Evolutionary conservation across 441 rosid genomes (phyloP).

Genomic region (Monsonia emarginata): DNA sequence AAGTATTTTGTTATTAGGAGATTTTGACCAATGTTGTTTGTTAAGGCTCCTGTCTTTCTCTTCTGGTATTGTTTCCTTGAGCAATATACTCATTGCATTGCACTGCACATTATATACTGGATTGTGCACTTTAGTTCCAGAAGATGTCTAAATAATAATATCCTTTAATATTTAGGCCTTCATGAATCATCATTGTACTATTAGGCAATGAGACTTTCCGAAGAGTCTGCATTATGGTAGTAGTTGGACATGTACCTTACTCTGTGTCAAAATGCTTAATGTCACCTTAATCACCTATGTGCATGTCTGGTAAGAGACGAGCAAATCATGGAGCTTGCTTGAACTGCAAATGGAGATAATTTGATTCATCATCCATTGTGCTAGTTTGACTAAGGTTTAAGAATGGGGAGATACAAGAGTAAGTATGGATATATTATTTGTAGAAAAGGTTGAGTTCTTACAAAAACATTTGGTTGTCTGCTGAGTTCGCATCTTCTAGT

Average conservation of each 20-base stretch:
- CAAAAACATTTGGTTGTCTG: not conserved
- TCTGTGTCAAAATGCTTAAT: not conserved
- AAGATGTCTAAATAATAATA: not conserved
- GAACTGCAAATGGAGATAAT: not conserved
- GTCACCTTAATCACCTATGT: not conserved
- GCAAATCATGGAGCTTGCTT: not conserved
- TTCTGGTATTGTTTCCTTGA: not conserved
- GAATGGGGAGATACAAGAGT: not conserved
- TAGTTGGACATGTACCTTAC: not conserved
- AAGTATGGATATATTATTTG: not conserved
- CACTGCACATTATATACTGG: not conserved
- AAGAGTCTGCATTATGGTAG: not conserved
- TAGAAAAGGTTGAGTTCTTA: not conserved
- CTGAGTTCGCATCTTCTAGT: not conserved
- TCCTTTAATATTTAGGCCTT: not conserved
- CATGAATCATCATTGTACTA: not conserved
- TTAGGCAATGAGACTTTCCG: not conserved
- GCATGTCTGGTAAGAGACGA: not conserved
- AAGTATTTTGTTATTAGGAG: not conserved
- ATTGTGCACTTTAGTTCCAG: not conserved
- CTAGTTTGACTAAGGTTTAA: too few relatives aligned
- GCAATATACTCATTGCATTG: not conserved
- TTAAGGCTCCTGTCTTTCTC: not conserved
- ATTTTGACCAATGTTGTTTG: not conserved
- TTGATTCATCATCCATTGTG: too few relatives aligned